These are phyloP conservation scores for Plasmodium vivax DNA, from an alignment of 169 alveolate species.

Conservation along the genomic window DNA sequence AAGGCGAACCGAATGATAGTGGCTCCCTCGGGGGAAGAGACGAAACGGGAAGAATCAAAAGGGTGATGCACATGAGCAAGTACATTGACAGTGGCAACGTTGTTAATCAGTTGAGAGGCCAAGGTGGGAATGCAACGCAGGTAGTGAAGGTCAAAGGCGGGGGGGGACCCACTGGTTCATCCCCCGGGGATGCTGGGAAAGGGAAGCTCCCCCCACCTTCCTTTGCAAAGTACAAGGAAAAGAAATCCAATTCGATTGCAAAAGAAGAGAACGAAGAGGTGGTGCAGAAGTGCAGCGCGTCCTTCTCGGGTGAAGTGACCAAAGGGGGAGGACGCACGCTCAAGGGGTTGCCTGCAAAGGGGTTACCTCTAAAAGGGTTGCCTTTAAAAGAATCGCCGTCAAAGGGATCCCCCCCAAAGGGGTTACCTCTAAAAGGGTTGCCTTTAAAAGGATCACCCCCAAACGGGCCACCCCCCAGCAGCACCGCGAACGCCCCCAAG, in stretches of 20 bases:
- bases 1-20: not conserved
- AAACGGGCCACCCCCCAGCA: not conserved
- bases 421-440: too few relatives aligned
- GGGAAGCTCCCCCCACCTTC: not conserved
- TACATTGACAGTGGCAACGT: not conserved
- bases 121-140: not conserved
- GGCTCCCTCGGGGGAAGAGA: not conserved
- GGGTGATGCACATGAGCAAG: not conserved
- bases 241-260: not conserved
- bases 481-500: not conserved
- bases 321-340: not conserved
- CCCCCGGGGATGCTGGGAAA: not conserved
- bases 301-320: not conserved
- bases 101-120: not conserved
- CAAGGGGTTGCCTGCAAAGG: not conserved
- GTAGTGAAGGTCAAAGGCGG: not conserved
- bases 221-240: not conserved
- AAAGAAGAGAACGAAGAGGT: not conserved
- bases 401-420: too few relatives aligned
- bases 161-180: not conserved
- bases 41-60: not conserved
- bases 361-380: not conserved
- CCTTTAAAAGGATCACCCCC: not conserved
- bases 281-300: not conserved
- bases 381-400: not conserved